Evolutionary conservation across 352 stramenopile species (phyloP).

Genomic region (Globisporangium acanthophoron): DNA sequence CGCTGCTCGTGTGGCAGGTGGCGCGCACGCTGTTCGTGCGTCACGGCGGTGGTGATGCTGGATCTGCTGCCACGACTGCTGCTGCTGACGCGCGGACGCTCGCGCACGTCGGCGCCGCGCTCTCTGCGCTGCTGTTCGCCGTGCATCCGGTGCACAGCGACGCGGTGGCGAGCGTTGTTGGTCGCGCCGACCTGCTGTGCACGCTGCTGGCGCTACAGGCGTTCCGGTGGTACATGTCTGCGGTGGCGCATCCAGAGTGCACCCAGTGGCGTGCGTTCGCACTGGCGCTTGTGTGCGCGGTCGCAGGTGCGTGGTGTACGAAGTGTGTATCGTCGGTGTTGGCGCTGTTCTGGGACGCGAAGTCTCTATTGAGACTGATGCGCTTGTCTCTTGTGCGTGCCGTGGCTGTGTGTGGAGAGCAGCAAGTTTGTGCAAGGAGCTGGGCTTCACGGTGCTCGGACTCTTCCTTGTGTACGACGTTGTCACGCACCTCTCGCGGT

Average conservation of each 20-base stretch:
- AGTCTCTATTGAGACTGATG: not conserved
- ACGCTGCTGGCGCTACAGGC: slow-evolving; percentile 57
- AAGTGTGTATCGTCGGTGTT: not conserved
- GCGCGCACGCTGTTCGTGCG: slow-evolving; percentile 26
- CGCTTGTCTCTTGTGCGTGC: too few relatives aligned
- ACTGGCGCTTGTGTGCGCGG: slow-evolving; percentile 4
- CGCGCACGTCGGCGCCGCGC: slow-evolving; percentile 6
- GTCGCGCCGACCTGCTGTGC: slow-evolving; percentile 85
- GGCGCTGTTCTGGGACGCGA: not conserved
- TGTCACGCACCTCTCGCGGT: slow-evolving; percentile 17
- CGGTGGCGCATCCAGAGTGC: not conserved
- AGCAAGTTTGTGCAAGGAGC: slow-evolving; percentile 83
- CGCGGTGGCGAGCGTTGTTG: slow-evolving; percentile 87
- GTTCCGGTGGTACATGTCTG: slow-evolving; percentile 50
- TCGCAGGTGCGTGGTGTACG: slow-evolving; percentile 11
- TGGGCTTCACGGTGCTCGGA: slow-evolving; percentile 81
- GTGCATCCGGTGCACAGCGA: slow-evolving; percentile 91
- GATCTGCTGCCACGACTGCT: not conserved
- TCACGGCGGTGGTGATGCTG: not conserved
- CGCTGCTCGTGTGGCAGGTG: slow-evolving; percentile 51
- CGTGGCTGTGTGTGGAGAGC: not conserved
- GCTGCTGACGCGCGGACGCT: not conserved
- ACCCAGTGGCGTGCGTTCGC: slow-evolving; percentile 20
- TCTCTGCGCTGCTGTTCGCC: slow-evolving; percentile 82
- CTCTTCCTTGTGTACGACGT: slow-evolving; percentile 64